Conservation (phyloP, 2,329 filamentous ascomycete species). For the Nannizziopsis barbatae region DNA sequence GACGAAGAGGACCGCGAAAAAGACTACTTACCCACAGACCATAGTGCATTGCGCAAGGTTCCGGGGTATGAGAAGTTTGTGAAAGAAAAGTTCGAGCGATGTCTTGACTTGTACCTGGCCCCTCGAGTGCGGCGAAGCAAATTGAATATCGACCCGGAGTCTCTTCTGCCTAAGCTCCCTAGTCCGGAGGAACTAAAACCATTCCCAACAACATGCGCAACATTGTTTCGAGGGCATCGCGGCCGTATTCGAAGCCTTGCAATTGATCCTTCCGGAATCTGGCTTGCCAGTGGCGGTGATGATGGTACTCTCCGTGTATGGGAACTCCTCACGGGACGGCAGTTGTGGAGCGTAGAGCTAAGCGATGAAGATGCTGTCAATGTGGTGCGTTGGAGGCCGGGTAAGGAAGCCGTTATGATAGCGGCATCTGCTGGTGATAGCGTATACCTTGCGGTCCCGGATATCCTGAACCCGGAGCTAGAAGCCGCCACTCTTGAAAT, state of each 20-base stretch:
- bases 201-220: slow-evolving; percentile 82
- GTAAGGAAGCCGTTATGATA: slow-evolving; percentile 66
- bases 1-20: slow-evolving; percentile 87
- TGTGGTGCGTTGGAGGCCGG: slow-evolving; percentile 79
- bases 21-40: slow-evolving; percentile 73
- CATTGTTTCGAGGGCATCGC: slow-evolving; percentile 76
- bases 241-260: slow-evolving; percentile 75
- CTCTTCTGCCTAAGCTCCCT: slow-evolving; percentile 81
- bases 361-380: slow-evolving; percentile 70
- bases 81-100: slow-evolving; percentile 93
- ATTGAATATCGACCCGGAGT: slow-evolving; percentile 92
- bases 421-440: slow-evolving; percentile 76
- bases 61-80: slow-evolving; percentile 83
- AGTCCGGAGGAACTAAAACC: slow-evolving; percentile 87
- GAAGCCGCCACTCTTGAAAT: slow-evolving; percentile 64
- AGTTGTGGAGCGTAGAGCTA: slow-evolving; percentile 74
- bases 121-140: slow-evolving; percentile 85
- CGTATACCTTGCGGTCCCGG: slow-evolving; percentile 72
- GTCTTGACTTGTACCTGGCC: slow-evolving; percentile 87
- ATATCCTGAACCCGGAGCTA: slow-evolving; percentile 57
- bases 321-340: slow-evolving; percentile 74
- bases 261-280: slow-evolving; percentile 75
- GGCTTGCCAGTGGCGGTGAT: slow-evolving; percentile 83
- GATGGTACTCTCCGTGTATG: slow-evolving; percentile 87
- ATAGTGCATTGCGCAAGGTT: slow-evolving; percentile 75